Percentiles rank a stretch among this genome's conserved stretches.
These are phyloP conservation scores for Pseudogymnoascus sp. DNA, from an alignment of 2,329 filamentous ascomycete genomes.

Conservation along the genomic window DNA sequence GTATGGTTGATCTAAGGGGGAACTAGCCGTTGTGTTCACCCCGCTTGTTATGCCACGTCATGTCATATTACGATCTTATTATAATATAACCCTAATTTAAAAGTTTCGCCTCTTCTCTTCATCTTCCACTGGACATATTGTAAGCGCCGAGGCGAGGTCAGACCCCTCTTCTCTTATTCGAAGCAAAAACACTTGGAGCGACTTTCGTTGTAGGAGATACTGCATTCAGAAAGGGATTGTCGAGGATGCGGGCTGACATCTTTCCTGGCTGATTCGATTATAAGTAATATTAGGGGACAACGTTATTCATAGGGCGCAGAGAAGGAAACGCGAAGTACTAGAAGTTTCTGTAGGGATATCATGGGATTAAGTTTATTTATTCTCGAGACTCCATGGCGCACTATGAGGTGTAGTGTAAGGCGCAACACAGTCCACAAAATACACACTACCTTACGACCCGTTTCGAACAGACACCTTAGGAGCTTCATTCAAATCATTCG, in stretches of 20 bases:
- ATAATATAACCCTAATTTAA: not conserved
- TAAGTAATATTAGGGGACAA: not conserved
- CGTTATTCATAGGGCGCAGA: not conserved
- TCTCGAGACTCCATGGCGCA: not conserved
- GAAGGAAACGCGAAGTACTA: not conserved
- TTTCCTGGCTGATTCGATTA: not conserved
- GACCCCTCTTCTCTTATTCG: not conserved
- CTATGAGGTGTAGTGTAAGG: not conserved
- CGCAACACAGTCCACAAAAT: not conserved
- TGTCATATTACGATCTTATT: not conserved
- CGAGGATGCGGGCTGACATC: not conserved
- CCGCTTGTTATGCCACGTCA: not conserved
- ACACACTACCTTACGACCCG: not conserved
- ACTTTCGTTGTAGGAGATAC: not conserved
- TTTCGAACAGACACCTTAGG: not conserved
- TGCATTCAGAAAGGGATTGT: not conserved
- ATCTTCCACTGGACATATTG: not conserved
- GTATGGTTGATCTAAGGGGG: slow-evolving; percentile 3
- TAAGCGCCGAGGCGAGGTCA: not conserved
- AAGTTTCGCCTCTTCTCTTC: not conserved
- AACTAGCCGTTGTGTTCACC: not conserved
- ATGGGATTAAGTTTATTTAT: not conserved
- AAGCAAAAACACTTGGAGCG: not conserved
- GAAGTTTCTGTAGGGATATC: not conserved
- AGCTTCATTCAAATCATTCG: not conserved